A percentile compares a stretch with the other conserved stretches of the same genome.
Evolutionary conservation across 2,329 filamentous ascomycete genomes (phyloP).

Genomic region (Claviceps africana): DNA sequence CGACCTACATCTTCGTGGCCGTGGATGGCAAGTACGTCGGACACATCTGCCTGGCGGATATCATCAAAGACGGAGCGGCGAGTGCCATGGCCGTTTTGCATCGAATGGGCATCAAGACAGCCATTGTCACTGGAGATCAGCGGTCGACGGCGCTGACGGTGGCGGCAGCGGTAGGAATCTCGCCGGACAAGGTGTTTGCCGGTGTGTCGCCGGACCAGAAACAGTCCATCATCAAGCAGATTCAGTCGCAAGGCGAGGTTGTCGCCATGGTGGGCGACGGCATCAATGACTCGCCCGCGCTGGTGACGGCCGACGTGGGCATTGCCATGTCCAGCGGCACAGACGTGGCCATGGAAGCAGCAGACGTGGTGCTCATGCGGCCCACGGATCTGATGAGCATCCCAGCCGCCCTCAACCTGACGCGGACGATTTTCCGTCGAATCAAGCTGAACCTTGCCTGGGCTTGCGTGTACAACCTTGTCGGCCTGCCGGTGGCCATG

Average conservation of each 20-base stretch:
- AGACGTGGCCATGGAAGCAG: conserved; percentile 95
- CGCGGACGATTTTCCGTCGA: conserved; percentile 71
- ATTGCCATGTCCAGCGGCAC: conserved; percentile 88
- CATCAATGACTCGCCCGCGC: conserved; percentile 93
- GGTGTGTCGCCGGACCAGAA: conserved; percentile 88
- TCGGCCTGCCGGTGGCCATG: conserved; percentile 94
- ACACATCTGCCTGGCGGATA: conserved; percentile 72
- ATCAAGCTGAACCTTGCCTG: conserved; percentile 90
- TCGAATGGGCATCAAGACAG: conserved; percentile 72
- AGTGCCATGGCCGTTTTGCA: conserved; percentile 71
- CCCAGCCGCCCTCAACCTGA: conserved; percentile 71
- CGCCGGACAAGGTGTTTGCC: conserved; percentile 61
- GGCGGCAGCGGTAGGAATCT: conserved; percentile 69
- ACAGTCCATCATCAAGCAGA: conserved; percentile 63
- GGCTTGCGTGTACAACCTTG: conserved; percentile 83
- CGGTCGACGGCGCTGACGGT: conserved; percentile 71
- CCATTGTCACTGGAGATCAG: conserved; percentile 91
- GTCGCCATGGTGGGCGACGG: conserved; percentile 98
- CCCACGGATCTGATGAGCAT: conserved; percentile 85
- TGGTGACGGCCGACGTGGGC: conserved; percentile 83
- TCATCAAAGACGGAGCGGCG: conserved; percentile 74
- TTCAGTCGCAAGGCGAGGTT: conserved; percentile 60
- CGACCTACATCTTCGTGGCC: conserved; percentile 82
- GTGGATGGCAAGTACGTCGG: conserved; percentile 74
- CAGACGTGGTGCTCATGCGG: conserved; percentile 90